phyloP scores from a whole-genome alignment of 306 rosid genomes.

The Rosa multiflora region DNA sequence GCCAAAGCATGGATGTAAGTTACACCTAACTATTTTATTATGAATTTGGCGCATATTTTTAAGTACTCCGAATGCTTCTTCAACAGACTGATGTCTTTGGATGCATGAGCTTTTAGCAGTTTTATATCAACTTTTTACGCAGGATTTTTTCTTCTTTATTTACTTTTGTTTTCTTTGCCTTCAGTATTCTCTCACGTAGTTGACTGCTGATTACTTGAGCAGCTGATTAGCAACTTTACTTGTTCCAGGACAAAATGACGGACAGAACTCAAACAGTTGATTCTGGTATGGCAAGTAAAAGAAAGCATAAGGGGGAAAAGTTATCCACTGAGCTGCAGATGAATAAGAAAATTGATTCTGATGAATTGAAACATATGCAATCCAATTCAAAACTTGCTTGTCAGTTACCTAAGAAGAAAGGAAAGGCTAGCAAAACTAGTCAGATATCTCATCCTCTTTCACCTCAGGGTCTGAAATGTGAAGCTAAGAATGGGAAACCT shows the following conservation, averaged over 20 bases:
- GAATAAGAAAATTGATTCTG: conserved; percentile 2
- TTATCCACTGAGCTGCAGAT: conserved; percentile 2
- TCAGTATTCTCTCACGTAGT: not conserved
- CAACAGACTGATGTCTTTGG: not conserved
- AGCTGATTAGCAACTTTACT: conserved; percentile 17
- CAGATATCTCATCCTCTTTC: conserved; percentile 19
- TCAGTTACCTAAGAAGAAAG: conserved; percentile 23
- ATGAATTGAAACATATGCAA: conserved; percentile 9
- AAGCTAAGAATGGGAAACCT: conserved; percentile 19
- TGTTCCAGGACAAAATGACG: conserved; percentile 23
- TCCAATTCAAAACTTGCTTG: conserved; percentile 15
- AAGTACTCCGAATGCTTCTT: not conserved
- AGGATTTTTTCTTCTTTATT: not conserved
- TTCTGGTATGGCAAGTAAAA: conserved; percentile 19
- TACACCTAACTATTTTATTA: conserved; percentile 5
- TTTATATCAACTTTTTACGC: not conserved
- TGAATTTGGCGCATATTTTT: not conserved
- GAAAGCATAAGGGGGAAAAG: conserved; percentile 23
- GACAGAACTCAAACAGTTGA: conserved; percentile 2
- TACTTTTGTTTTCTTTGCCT: not conserved
- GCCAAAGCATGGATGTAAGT: conserved; percentile 49
- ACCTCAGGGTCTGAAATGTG: not conserved
- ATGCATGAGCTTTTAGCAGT: conserved; percentile 1
- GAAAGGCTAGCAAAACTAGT: conserved; percentile 17
- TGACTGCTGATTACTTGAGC: not conserved